phyloP scores from a whole-genome alignment of 2,329 filamentous ascomycete species.

The Trichoderma sp. region DNA sequence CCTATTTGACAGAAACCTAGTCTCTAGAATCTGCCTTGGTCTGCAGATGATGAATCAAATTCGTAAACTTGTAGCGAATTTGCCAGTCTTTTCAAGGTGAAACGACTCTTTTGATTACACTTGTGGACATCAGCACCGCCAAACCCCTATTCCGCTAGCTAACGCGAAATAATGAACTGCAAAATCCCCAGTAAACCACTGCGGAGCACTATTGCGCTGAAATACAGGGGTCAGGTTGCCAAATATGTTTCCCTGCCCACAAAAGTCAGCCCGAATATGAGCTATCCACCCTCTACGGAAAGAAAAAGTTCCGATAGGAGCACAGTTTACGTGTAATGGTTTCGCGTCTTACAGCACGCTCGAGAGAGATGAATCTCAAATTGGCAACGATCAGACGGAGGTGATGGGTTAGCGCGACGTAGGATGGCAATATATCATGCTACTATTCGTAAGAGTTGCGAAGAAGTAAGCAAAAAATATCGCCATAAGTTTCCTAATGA shows the following conservation, averaged over 20 bases:
- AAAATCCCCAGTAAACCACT: neutral
- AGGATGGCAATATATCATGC: neutral
- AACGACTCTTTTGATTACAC: neutral
- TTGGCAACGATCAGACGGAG: neutral
- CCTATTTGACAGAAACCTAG: neutral
- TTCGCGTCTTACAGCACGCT: no score
- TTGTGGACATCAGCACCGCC: neutral
- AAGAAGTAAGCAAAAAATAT: neutral
- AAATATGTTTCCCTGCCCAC: neutral
- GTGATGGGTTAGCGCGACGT: neutral
- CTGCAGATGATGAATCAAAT: neutral
- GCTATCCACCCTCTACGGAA: neutral
- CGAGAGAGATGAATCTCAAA: neutral
- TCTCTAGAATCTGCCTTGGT: neutral
- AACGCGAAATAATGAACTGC: neutral
- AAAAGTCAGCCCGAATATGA: neutral
- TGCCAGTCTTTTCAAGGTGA: neutral
- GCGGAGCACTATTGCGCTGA: neutral
- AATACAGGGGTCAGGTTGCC: neutral
- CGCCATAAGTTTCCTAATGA: neutral
- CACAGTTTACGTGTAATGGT: neutral
- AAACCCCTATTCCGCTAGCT: slow-evolving; percentile 4
- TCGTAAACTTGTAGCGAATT: neutral
- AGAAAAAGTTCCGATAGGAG: neutral
- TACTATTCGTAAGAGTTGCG: neutral